phyloP scores from a whole-genome alignment of 2,329 filamentous ascomycete genomes.

The Sporothrix variecibatus region DNA sequence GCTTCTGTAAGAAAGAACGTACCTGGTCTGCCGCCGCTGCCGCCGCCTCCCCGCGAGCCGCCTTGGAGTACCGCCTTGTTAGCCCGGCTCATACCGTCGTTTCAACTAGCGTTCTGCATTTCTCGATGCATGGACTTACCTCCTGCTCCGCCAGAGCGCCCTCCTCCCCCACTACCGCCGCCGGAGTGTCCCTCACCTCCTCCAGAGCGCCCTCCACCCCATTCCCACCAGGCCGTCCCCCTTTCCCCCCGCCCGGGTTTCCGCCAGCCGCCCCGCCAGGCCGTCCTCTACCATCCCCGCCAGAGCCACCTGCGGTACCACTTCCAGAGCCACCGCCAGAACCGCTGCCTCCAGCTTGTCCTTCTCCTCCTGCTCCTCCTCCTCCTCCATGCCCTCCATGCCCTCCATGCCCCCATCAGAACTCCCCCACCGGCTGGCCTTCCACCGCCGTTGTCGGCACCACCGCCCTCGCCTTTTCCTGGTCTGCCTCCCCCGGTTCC shows the following conservation, averaged over 20 bases:
- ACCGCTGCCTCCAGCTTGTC: constrained; percentile 25
- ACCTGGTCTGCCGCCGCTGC: constrained; percentile 4
- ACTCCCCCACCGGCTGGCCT: background rate
- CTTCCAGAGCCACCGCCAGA: constrained; percentile 31
- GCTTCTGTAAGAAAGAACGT: background rate
- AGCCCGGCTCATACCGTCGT: background rate
- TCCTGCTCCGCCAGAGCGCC: constrained; percentile 20
- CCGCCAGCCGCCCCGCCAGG: constrained; percentile 1
- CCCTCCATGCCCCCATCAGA: constrained; percentile 10
- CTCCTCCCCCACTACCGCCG: constrained; percentile 32
- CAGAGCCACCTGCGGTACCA: constrained; percentile 32
- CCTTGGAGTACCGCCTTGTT: background rate
- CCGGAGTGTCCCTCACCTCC: constrained; percentile 13
- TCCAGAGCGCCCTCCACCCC: constrained; percentile 4
- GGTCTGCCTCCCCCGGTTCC: constrained; percentile 17
- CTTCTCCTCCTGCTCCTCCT: too few species aligned
- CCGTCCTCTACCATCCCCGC: constrained; percentile 28
- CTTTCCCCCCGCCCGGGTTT: background rate
- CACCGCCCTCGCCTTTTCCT: constrained; percentile 28
- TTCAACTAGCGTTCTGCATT: background rate
- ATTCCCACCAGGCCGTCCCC: constrained; percentile 8
- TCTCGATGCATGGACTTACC: background rate
- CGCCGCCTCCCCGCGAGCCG: background rate
- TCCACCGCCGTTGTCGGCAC: background rate
- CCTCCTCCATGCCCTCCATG: constrained; percentile 18